phyloP scores from a whole-genome alignment of 108 stramenopile species.

The Nitzschia inconspicua region DNA sequence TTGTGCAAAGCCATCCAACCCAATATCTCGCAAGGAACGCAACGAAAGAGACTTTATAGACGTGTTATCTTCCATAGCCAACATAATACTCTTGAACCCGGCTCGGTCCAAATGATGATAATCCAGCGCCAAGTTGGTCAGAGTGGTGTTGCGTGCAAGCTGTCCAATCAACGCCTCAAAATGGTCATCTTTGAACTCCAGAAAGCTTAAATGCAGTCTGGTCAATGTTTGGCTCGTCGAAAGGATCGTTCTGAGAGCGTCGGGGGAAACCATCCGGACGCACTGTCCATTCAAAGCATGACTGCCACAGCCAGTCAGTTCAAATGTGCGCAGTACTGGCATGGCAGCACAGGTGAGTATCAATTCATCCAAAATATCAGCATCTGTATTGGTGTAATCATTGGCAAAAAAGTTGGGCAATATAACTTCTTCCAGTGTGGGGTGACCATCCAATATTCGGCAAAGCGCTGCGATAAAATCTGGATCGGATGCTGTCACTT shows the following conservation, averaged over 20 bases:
- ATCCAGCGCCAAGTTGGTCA: neutral
- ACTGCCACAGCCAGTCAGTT: conserved; percentile 18
- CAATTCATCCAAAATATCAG: conserved; percentile 10
- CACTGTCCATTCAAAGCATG: conserved; percentile 16
- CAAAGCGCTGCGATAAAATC: neutral
- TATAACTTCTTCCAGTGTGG: neutral
- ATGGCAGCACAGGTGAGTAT: conserved; percentile 2
- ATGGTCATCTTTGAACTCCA: conserved; percentile 11
- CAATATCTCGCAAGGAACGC: conserved; percentile 19
- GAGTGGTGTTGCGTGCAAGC: neutral
- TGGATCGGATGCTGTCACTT: conserved; percentile 6
- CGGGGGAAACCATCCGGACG: conserved; percentile 7
- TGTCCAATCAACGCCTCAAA: conserved; percentile 13
- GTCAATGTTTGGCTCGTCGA: neutral
- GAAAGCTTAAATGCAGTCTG: conserved; percentile 9
- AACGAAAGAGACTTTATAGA: conserved; percentile 8
- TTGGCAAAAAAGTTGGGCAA: conserved; percentile 24
- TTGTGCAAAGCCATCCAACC: conserved; percentile 2
- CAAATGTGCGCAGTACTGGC: conserved; percentile 3
- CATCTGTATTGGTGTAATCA: conserved; percentile 19
- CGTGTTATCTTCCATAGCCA: conserved; percentile 11
- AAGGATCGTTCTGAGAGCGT: neutral
- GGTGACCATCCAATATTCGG: neutral
- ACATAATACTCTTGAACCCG: conserved; percentile 17
- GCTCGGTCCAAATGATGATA: conserved; percentile 11